Percentiles rank a stretch among this genome's conserved stretches.
Conservation (phyloP, 805 yeast genomes). For the Kazachstania taianensis region DNA sequence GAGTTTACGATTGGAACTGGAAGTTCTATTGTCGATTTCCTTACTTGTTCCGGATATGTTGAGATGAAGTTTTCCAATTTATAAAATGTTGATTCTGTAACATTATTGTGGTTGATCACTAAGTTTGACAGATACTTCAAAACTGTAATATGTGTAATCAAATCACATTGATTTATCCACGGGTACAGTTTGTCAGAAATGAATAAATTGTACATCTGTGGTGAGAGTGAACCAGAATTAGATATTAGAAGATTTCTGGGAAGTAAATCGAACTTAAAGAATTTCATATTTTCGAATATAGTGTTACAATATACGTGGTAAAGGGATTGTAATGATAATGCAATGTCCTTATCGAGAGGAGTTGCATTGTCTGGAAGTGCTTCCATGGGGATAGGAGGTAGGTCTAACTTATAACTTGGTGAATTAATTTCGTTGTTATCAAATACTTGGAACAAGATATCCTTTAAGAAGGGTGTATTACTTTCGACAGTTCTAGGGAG, state of each 20-base stretch:
- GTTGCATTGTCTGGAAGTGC: slow-evolving; percentile 31
- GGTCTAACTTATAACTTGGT: slow-evolving; percentile 23
- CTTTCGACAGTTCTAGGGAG: neutral
- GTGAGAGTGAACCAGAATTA: slow-evolving; percentile 43
- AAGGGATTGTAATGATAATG: slow-evolving; percentile 49
- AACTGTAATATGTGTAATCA: slow-evolving; percentile 44
- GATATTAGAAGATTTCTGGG: slow-evolving; percentile 44
- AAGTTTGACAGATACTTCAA: slow-evolving; percentile 53
- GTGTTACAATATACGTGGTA: slow-evolving; percentile 57
- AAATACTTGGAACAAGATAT: slow-evolving; percentile 5
- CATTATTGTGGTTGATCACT: slow-evolving; percentile 35
- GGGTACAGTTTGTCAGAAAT: slow-evolving; percentile 37
- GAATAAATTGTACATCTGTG: slow-evolving; percentile 52
- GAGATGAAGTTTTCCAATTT: slow-evolving; percentile 46
- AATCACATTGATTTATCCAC: slow-evolving; percentile 66
- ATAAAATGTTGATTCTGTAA: slow-evolving; percentile 34
- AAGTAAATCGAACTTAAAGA: slow-evolving; percentile 54
- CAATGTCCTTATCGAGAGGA: slow-evolving; percentile 40
- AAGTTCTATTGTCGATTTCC: slow-evolving; percentile 33
- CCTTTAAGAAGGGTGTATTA: slow-evolving; percentile 2
- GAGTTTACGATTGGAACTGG: slow-evolving; percentile 39
- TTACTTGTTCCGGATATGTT: slow-evolving; percentile 38
- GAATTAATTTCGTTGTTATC: slow-evolving; percentile 5
- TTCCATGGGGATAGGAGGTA: slow-evolving; percentile 31
- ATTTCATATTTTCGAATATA: slow-evolving; percentile 55